Evolutionary conservation across 2,329 filamentous ascomycete genomes (phyloP).

Genomic region (Aspergillus uvarum): DNA sequence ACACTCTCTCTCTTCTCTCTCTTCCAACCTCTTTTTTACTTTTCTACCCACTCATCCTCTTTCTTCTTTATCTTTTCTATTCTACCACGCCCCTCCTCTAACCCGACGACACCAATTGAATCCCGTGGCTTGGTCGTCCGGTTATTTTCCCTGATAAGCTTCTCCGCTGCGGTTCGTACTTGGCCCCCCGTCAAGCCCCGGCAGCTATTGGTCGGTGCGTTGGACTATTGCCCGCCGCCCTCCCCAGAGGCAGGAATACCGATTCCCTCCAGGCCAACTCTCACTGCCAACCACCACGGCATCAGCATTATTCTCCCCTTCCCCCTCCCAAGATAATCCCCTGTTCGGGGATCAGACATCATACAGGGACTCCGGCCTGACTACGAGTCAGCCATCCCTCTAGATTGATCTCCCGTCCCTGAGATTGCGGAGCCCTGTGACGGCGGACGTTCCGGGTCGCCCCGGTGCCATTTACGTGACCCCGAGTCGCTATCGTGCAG

Average conservation of each 20-base stretch:
- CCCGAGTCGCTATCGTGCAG: conserved; percentile 9
- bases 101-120: not conserved
- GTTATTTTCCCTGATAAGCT: conserved; percentile 27
- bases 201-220: conserved; percentile 20
- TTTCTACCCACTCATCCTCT: not conserved
- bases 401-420: conserved; percentile 4
- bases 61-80: not conserved
- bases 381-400: not conserved
- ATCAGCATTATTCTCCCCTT: conserved; percentile 7
- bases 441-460: conserved; percentile 12
- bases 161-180: conserved; percentile 24
- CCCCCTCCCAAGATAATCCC: conserved; percentile 16
- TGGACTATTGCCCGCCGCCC: not conserved
- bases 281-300: not conserved
- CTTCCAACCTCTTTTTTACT: not conserved
- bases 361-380: not conserved
- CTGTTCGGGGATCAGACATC: conserved; percentile 14
- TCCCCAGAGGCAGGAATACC: not conserved
- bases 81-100: not conserved
- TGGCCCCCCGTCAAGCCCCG: conserved; percentile 9
- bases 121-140: not conserved
- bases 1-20: not conserved
- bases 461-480: conserved; percentile 21
- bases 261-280: not conserved
- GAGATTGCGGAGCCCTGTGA: conserved; percentile 11